Evolutionary conservation across 352 stramenopile species (phyloP).

Genomic region (Phytophthora sp.): DNA sequence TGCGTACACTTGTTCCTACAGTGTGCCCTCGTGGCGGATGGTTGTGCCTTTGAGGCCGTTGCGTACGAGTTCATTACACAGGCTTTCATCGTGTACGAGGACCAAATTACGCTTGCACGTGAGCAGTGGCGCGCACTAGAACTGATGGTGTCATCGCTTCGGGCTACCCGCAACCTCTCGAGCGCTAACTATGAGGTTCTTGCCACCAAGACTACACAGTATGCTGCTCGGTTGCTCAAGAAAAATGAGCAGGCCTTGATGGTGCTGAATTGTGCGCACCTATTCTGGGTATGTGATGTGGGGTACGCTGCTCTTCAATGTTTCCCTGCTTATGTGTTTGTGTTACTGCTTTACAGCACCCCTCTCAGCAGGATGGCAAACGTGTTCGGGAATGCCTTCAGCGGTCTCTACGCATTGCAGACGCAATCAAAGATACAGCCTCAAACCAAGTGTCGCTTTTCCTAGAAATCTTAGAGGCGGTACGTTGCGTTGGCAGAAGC

Average conservation of each 20-base stretch:
- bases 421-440: conserved; percentile 79
- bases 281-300: conserved; percentile 93
- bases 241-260: conserved; percentile 97
- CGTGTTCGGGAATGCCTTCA: conserved; percentile 97
- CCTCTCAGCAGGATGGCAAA: conserved; percentile 91
- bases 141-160: conserved; percentile 90
- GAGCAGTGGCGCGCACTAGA: conserved; percentile 91
- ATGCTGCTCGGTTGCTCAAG: conserved; percentile 95
- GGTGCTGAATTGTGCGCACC: conserved; percentile 94
- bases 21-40: conserved; percentile 90
- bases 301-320: not conserved
- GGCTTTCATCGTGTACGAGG: conserved; percentile 97
- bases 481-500: conserved; percentile 31
- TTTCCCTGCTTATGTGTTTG: conserved; percentile 1
- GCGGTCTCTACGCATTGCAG: conserved; percentile 95
- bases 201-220: conserved; percentile 97
- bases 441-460: conserved; percentile 94
- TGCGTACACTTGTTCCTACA: conserved; percentile 96
- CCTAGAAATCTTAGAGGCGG: conserved; percentile 95
- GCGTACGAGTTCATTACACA: conserved; percentile 97
- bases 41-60: conserved; percentile 89
- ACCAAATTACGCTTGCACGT: conserved; percentile 93
- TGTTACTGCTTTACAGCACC: conserved; percentile 45
- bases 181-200: conserved; percentile 94
- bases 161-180: conserved; percentile 80